Conservation (phyloP, 2,329 filamentous ascomycete species). For the Clathrospora elynae region DNA sequence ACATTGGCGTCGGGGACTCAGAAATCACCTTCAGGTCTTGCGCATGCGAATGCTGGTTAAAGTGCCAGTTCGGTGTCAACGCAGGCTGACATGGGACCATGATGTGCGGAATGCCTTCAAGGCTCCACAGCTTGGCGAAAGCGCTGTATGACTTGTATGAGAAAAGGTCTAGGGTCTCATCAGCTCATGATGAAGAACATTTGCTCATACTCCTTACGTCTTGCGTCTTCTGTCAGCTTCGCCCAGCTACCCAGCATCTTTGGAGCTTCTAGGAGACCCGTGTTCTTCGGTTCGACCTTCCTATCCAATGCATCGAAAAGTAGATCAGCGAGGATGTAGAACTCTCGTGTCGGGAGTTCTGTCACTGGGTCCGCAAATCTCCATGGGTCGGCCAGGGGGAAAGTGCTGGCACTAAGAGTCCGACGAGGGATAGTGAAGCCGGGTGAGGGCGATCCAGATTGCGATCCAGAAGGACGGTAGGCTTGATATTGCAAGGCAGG, state of each 20-base stretch:
- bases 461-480: constrained; percentile 28
- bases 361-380: constrained; percentile 40
- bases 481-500: constrained; percentile 34
- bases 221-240: constrained; percentile 35
- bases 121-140: constrained; percentile 40
- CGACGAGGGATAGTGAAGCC: constrained; percentile 37
- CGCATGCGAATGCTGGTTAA: constrained; percentile 31
- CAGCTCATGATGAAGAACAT: not conserved
- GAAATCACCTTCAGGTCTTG: constrained; percentile 29
- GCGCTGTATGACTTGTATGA: constrained; percentile 36
- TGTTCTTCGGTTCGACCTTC: constrained; percentile 44
- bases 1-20: constrained; percentile 13
- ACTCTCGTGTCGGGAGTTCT: constrained; percentile 43
- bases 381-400: constrained; percentile 43
- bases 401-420: constrained; percentile 34
- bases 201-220: constrained; percentile 23
- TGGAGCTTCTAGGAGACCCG: constrained; percentile 41
- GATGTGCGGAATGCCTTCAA: constrained; percentile 42
- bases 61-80: constrained; percentile 39
- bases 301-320: constrained; percentile 42
- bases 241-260: constrained; percentile 43
- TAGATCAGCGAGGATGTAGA: constrained; percentile 44
- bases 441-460: constrained; percentile 23
- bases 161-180: constrained; percentile 31
- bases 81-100: constrained; percentile 39